phyloP scores from a whole-genome alignment of 371 early-diverging fungal species.

The Mortierella sp. region DNA sequence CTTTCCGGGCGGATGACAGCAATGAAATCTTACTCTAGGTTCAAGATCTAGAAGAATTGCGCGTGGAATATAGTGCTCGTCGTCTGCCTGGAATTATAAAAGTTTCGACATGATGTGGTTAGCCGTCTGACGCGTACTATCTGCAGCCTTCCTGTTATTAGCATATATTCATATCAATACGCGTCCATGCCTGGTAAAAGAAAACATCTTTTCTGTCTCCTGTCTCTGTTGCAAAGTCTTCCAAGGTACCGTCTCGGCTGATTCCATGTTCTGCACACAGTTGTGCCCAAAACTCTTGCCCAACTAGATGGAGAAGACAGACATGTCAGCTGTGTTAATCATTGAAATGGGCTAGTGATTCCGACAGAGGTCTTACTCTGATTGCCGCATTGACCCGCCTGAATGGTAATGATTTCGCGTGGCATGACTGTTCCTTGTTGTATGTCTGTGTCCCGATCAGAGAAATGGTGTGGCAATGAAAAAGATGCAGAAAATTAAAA shows the following conservation, averaged over 20 bases:
- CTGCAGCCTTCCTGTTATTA: not conserved
- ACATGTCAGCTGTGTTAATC: slow-evolving; percentile 1
- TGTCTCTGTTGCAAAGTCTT: slow-evolving; percentile 89
- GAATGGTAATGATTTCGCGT: slow-evolving; percentile 94
- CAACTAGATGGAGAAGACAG: slow-evolving; percentile 67
- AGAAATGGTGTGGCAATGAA: not conserved
- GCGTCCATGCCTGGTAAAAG: slow-evolving; percentile 91
- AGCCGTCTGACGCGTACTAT: not conserved
- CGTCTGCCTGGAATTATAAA: slow-evolving; percentile 78
- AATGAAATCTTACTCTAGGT: slow-evolving; percentile 83
- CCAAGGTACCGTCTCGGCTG: slow-evolving; percentile 83
- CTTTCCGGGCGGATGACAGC: not conserved
- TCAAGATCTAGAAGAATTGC: slow-evolving; percentile 93
- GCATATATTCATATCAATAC: not conserved
- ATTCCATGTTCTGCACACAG: slow-evolving; percentile 95
- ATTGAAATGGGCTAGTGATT: not conserved
- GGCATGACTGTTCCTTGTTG: slow-evolving; percentile 61
- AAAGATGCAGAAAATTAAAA: too few relatives aligned
- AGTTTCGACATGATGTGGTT: not conserved
- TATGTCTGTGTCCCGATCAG: not conserved
- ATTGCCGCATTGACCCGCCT: slow-evolving; percentile 98
- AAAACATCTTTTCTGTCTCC: slow-evolving; percentile 99
- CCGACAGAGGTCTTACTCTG: slow-evolving; percentile 72
- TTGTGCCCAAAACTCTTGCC: slow-evolving; percentile 94
- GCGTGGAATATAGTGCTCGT: slow-evolving; percentile 95